Base-by-base conservation (phyloP, 1,284 basidiomycete genomes). In the Thelephora terrestris region DNA sequence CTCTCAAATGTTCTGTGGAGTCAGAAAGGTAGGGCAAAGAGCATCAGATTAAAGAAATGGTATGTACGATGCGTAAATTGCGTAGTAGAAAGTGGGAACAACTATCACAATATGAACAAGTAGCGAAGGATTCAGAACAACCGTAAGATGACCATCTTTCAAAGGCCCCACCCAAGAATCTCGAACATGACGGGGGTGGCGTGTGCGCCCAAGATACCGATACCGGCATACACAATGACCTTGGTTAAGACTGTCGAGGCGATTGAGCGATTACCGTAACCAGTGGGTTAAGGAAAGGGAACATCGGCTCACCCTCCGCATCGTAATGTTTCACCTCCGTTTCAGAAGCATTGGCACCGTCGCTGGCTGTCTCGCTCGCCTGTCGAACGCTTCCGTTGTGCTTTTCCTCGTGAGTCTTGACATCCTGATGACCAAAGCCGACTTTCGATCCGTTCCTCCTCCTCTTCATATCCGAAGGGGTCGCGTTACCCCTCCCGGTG, bases 151-250 rank as follows among this genome's bases (percentile, higher is more conserved):
- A 5, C 25, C 25, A 4, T 27, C 9, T 27, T 27, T 39, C n/a
- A 18, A 37, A 83, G 69, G 20, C 84, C 84, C 79, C 78, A 84
- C 1, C 79, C 87, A 4, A 88, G 55, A 6, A 76, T 47, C 57
- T 83, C 79, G 58, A 91, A 92, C 57, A 80, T 63, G 16, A 81
- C 62, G 0, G 89, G 89, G 27, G 84, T 67, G 1, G 70, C 62
- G 50, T 82, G 78, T 4, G 70, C 65, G 0, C 82, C 78, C 16
- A 93, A 62, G 23, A 87, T 61, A 0, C 78, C 90, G 51, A 96
- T 94, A 0, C 91, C 91, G 46, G 77, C 75, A 61, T 96, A 97
- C 3, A 95, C 92, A 43, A 91, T 79, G 3, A 94, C 85, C 68
- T 94, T 95, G 25, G 92, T 94, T 53, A 94, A 65, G 7, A 95